phyloP scores from a whole-genome alignment of 2,329 filamentous ascomycete species.

The Chaetomium olivaceum region DNA sequence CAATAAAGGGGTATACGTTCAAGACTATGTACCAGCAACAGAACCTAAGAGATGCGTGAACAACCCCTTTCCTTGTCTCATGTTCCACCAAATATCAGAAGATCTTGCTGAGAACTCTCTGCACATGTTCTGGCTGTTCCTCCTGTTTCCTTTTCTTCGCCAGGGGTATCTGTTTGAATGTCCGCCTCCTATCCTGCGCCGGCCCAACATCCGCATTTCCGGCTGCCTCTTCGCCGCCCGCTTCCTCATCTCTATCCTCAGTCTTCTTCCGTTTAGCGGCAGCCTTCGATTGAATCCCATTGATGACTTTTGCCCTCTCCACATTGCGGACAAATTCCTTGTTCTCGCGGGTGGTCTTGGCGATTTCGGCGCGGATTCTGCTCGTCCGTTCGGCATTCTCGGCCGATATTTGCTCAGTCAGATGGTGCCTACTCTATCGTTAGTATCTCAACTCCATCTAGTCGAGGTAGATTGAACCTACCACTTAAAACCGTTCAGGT shows the following conservation, averaged over 20 bases:
- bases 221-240: conserved; percentile 35
- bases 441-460: conserved; percentile 25
- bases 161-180: conserved; percentile 68
- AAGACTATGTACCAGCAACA: not conserved
- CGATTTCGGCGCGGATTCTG: conserved; percentile 75
- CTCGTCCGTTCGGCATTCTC: conserved; percentile 79
- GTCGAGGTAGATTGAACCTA: conserved; percentile 35
- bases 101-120: conserved; percentile 64
- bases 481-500: conserved; percentile 85
- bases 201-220: conserved; percentile 30
- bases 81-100: conserved; percentile 46
- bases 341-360: conserved; percentile 74
- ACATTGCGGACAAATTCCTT: conserved; percentile 78
- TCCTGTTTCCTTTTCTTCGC: conserved; percentile 55
- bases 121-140: conserved; percentile 55
- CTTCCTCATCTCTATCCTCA: conserved; percentile 42
- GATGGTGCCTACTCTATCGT: conserved; percentile 25
- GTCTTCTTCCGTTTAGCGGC: conserved; percentile 44
- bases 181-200: conserved; percentile 44
- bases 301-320: conserved; percentile 76
- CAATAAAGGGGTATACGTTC: conserved; percentile 13
- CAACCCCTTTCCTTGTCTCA: not conserved
- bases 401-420: conserved; percentile 68
- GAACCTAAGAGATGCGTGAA: not conserved
- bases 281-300: conserved; percentile 67